These are phyloP conservation scores for Chaetomiaceae sp. DNA, from an alignment of 2,329 filamentous ascomycete species.

Conservation along the genomic window DNA sequence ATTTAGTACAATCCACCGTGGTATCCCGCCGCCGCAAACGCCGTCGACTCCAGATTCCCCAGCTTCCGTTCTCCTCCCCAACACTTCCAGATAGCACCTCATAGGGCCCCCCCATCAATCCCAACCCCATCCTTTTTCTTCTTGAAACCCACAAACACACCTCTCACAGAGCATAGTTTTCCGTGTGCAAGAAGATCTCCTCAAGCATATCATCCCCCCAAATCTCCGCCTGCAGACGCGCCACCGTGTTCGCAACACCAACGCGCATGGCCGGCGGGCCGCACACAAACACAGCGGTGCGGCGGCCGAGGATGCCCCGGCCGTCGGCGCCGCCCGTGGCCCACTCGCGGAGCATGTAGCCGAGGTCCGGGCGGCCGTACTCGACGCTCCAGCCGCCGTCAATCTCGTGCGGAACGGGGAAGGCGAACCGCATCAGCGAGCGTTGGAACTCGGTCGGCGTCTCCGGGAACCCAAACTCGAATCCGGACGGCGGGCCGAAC, in stretches of 20 bases:
- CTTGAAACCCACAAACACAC: neutral
- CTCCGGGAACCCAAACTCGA: slow-evolving; percentile 74
- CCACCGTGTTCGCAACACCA: slow-evolving; percentile 81
- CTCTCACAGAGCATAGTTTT: slow-evolving; percentile 83
- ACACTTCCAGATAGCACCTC: no score
- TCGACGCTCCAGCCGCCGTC: slow-evolving; percentile 85
- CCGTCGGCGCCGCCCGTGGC: slow-evolving; percentile 63
- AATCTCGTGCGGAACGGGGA: slow-evolving; percentile 61
- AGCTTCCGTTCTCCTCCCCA: neutral
- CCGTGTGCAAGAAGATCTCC: slow-evolving; percentile 89
- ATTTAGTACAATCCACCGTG: neutral
- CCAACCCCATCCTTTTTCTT: neutral
- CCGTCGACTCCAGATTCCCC: no score
- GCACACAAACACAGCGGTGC: slow-evolving; percentile 89
- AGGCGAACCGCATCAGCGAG: slow-evolving; percentile 84
- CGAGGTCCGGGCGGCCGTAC: slow-evolving; percentile 83
- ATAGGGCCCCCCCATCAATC: no score
- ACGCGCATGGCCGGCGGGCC: slow-evolving; percentile 82
- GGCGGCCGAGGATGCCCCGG: slow-evolving; percentile 64
- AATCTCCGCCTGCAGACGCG: slow-evolving; percentile 73
- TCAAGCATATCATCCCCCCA: slow-evolving; percentile 73
- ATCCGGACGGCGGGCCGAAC: slow-evolving; percentile 55
- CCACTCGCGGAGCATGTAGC: slow-evolving; percentile 79
- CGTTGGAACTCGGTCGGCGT: slow-evolving; percentile 86
- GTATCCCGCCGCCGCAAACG: slow-evolving; percentile 2